Percentiles rank a stretch among this genome's conserved stretches.
phyloP scores from a whole-genome alignment of 257 asterid genomes.

The Plantago ovata region DNA sequence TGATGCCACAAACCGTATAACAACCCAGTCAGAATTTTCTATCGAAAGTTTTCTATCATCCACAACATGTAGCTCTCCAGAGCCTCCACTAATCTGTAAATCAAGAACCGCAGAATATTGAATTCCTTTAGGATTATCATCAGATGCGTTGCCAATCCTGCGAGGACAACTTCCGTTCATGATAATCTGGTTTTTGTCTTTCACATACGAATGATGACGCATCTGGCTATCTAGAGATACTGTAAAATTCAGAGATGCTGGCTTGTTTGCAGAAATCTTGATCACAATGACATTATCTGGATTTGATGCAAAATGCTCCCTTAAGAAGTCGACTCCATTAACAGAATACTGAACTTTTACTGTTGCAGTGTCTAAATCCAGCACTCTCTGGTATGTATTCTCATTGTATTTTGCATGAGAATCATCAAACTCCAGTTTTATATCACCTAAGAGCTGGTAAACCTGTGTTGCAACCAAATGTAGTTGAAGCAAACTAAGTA shows the following conservation, averaged over 20 bases:
- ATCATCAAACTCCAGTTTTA: slow-evolving; percentile 54
- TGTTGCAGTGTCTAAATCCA: slow-evolving; percentile 77
- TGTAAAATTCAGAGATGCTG: slow-evolving; percentile 42
- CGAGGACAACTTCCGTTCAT: slow-evolving; percentile 66
- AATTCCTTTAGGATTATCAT: slow-evolving; percentile 47
- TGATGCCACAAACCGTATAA: slow-evolving; percentile 56
- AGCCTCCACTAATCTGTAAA: slow-evolving; percentile 46
- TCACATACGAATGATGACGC: slow-evolving; percentile 47
- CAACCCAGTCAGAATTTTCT: slow-evolving; percentile 59
- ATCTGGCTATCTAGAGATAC: slow-evolving; percentile 56
- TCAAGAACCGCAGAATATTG: slow-evolving; percentile 64
- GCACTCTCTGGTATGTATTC: slow-evolving; percentile 55
- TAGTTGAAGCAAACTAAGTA: not conserved
- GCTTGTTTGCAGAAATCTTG: slow-evolving; percentile 53
- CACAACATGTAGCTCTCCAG: slow-evolving; percentile 30
- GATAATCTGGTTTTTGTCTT: slow-evolving; percentile 45
- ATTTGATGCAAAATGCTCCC: slow-evolving; percentile 62
- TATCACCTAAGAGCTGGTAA: slow-evolving; percentile 81
- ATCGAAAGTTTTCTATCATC: slow-evolving; percentile 50
- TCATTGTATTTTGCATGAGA: slow-evolving; percentile 39
- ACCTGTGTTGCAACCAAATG: slow-evolving; percentile 37
- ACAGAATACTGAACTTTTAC: slow-evolving; percentile 51
- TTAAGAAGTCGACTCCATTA: slow-evolving; percentile 35
- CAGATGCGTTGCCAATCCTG: slow-evolving; percentile 23
- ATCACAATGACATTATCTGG: slow-evolving; percentile 64